Base-by-base conservation (phyloP, 2,329 filamentous ascomycete species). In the Sarocladium kiliense region DNA sequence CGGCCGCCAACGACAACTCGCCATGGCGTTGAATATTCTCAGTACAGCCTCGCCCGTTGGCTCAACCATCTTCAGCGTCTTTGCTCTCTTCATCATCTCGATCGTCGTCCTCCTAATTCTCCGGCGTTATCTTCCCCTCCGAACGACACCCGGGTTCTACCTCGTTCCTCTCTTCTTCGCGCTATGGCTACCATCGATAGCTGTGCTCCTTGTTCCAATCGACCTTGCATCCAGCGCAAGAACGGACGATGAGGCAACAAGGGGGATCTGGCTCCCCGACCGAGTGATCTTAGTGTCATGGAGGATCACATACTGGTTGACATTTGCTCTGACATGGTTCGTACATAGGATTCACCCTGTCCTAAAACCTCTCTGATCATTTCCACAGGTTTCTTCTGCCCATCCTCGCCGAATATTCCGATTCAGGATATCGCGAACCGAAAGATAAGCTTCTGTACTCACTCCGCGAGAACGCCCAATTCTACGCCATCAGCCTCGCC, bases 281-380 rank as follows among this genome's bases (percentile, higher is more conserved):
- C 77, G 85, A 51, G 81, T 92, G 26, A 77, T 97, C 50, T 77
- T 95, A 65, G 90, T 97, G 23, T 87, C 88, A 56, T 99, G 94
- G 94, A 84, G 93, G 66, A 93, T 99, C 60, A 87, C 88, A 19
- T 99, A 99, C 74, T 99, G 94, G 94, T 78, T 99, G 55, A 97
- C 93, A 0, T 99, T 99, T 73, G 85, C 86, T 53, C 74, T 99
- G 65, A 97, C 93, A 55, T 99, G 94, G 94, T 93, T 76, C 53
- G 78, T 62, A 42, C 50, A 34, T 7, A 39, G 25, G 49, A 30
- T 18, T 11, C 3, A 18, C 3, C 6, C 39, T 44, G n/a, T 44
- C 11, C 12, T 42, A 2, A 18, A 14, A 27, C 37, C 23, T 7
- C 4, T 5, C 27, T 50, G 6, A 41, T 34, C 14, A n/a, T 10